Base-by-base conservation (phyloP, 139 green algal genomes). In the Ulvella scutata region DNA sequence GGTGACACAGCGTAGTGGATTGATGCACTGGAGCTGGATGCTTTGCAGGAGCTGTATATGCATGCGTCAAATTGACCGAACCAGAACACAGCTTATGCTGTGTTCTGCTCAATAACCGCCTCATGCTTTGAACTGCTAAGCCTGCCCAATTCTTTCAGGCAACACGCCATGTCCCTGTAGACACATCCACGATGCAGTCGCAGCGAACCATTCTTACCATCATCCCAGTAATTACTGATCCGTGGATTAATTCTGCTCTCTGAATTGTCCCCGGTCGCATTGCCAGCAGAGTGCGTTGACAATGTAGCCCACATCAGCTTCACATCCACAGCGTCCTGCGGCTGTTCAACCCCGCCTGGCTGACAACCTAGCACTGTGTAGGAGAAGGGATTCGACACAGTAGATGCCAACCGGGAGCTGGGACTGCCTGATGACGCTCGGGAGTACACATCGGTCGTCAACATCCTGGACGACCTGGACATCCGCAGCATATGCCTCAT, bases 371-470 rank as follows among this genome's bases (percentile, higher is more conserved):
- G 2, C 35, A 23, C 0, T 61, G 2, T 61, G 59, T 87, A 96
- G 89, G 91, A 96, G 78, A 79, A 90, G 77, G 93, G 93, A 3
- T 73, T 94, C 23, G 93, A 98, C 83, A 98, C 93, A 0, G 93
- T 98, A 26, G 93, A 98, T 78, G 93, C 93, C 43, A 98, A 98
- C 82, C 74, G 92, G 2, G 89, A 89, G 4, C 85, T 98, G 33
- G 93, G 93, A 1, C 83, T 97, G 38, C 93, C 93, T 17, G 92
- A 97, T 74, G 93, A 98, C 80, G 92, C 88, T 79, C 78, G 93
- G 2, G 93, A 98, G 80, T 98, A 98, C 85, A 91, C 84, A 2
- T 86, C 85, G 4, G 93, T 97, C 35, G 78, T 75, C 26, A 92
- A 94, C 82, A 97, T 97, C 73, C 85, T 97, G 17, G n/a, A 39